Evolutionary conservation across 2,329 filamentous ascomycete genomes (phyloP).

Genomic region (Dothiorella sarmentorum): DNA sequence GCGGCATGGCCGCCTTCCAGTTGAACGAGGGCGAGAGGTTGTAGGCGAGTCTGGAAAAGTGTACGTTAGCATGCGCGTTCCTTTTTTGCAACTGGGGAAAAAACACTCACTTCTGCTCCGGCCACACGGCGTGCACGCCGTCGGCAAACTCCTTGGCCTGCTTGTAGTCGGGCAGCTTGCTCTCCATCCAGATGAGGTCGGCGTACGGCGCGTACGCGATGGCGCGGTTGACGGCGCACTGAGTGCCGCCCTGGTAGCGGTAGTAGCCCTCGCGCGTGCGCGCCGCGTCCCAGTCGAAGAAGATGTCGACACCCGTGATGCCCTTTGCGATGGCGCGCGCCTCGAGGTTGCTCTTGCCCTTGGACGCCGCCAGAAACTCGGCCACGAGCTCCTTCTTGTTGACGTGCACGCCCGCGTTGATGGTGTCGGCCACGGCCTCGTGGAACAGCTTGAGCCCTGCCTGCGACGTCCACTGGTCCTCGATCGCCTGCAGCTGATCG

Average conservation of each 20-base stretch:
- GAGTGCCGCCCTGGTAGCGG: constrained; percentile 84
- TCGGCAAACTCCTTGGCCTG: constrained; percentile 92
- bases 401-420: constrained; percentile 63
- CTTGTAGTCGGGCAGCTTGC: constrained; percentile 84
- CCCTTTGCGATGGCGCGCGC: constrained; percentile 74
- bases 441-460: constrained; percentile 84
- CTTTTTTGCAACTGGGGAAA: not conserved
- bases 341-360: constrained; percentile 84
- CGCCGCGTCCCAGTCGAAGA: constrained; percentile 94
- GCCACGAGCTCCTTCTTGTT: constrained; percentile 67
- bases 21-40: constrained; percentile 99
- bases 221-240: constrained; percentile 86
- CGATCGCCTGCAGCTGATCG: constrained; percentile 78
- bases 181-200: constrained; percentile 99
- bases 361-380: constrained; percentile 63
- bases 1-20: constrained; percentile 96
- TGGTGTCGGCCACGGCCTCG: constrained; percentile 80
- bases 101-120: constrained; percentile 80
- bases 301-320: constrained; percentile 74
- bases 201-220: constrained; percentile 89
- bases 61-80: constrained; percentile 2
- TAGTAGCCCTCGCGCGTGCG: constrained; percentile 95
- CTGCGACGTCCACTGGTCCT: constrained; percentile 79
- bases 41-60: constrained; percentile 71
- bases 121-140: constrained; percentile 90